Percentiles rank a stretch among this genome's conserved stretches.
Evolutionary conservation across 768 basidiomycete species (phyloP).

Genomic region (Postia placenta): DNA sequence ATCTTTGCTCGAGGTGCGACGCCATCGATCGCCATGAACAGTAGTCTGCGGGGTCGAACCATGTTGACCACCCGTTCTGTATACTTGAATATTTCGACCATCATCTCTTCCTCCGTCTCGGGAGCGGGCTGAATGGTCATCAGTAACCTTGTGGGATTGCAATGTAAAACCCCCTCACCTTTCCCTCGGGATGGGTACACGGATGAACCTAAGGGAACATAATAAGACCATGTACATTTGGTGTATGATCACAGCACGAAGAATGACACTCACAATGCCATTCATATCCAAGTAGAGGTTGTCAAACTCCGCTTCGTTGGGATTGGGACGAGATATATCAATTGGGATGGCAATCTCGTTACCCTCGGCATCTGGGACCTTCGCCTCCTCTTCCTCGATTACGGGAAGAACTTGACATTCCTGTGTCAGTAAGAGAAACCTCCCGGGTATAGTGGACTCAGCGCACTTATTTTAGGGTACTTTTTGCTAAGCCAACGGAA

Average conservation of each 20-base stretch:
- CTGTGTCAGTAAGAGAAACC: not conserved
- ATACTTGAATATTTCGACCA: slow-evolving; percentile 95
- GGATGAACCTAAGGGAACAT: slow-evolving; percentile 86
- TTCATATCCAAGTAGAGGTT: slow-evolving; percentile 99
- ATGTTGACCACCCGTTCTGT: slow-evolving; percentile 97
- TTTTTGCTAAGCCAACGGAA: slow-evolving; percentile 99
- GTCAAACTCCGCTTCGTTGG: slow-evolving; percentile 95
- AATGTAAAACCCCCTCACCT: slow-evolving; percentile 37
- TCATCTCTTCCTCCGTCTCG: slow-evolving; percentile 98
- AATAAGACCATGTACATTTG: not conserved
- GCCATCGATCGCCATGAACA: slow-evolving; percentile 99
- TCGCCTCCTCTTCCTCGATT: slow-evolving; percentile 75
- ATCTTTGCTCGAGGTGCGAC: slow-evolving; percentile 98
- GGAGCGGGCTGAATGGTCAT: slow-evolving; percentile 46
- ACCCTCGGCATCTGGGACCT: slow-evolving; percentile 63
- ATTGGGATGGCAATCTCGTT: slow-evolving; percentile 66
- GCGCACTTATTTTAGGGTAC: slow-evolving; percentile 92
- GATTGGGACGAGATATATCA: slow-evolving; percentile 76
- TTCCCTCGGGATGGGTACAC: slow-evolving; percentile 98
- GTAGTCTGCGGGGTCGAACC: slow-evolving; percentile 87
- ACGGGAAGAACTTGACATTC: slow-evolving; percentile 59
- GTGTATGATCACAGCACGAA: not conserved
- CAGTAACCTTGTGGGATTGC: not conserved
- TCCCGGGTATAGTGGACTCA: not conserved
- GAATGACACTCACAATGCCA: slow-evolving; percentile 67